Percentiles rank a stretch among this genome's conserved stretches.
Evolutionary conservation across 805 yeast genomes (phyloP).

Genomic region (Nakazawaea siamensis): DNA sequence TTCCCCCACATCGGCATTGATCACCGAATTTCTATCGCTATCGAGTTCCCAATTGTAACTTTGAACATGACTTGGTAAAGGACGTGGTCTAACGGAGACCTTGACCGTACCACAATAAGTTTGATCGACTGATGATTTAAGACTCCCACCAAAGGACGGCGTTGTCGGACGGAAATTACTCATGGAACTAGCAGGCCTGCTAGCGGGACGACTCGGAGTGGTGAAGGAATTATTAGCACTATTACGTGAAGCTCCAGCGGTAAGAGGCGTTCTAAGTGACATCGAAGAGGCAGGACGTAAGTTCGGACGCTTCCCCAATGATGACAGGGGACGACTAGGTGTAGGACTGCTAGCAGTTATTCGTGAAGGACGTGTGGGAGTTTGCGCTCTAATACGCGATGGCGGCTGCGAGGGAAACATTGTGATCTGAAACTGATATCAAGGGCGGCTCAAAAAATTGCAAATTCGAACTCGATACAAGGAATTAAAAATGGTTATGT

Average conservation of each 20-base stretch:
- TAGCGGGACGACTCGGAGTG: conserved; percentile 11
- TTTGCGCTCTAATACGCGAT: conserved; percentile 12
- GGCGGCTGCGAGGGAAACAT: conserved; percentile 7
- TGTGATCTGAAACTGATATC: no score
- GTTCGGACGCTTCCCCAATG: conserved; percentile 1
- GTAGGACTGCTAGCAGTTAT: conserved; percentile 8
- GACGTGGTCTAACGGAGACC: conserved; percentile 75
- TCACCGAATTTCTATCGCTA: conserved; percentile 28
- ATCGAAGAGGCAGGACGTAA: conserved; percentile 11
- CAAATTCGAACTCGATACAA: no score
- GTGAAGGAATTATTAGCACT: conserved; percentile 1
- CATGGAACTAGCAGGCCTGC: conserved; percentile 13
- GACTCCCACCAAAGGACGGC: conserved; percentile 4
- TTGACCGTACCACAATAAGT: conserved; percentile 62
- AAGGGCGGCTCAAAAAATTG: no score
- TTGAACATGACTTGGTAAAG: conserved; percentile 25
- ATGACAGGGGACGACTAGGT: not conserved
- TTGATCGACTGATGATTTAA: conserved; percentile 1
- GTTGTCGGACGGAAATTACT: conserved; percentile 11
- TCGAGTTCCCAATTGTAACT: conserved; percentile 37
- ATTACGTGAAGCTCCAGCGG: conserved; percentile 1
- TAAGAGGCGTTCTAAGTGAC: conserved; percentile 8
- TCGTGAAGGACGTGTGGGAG: conserved; percentile 12
- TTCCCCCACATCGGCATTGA: conserved; percentile 48
- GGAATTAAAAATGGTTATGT: no score